These are phyloP conservation scores for Yamadazyma songkhlaensis DNA, from an alignment of 1,139 yeast species.

Conservation along the genomic window DNA sequence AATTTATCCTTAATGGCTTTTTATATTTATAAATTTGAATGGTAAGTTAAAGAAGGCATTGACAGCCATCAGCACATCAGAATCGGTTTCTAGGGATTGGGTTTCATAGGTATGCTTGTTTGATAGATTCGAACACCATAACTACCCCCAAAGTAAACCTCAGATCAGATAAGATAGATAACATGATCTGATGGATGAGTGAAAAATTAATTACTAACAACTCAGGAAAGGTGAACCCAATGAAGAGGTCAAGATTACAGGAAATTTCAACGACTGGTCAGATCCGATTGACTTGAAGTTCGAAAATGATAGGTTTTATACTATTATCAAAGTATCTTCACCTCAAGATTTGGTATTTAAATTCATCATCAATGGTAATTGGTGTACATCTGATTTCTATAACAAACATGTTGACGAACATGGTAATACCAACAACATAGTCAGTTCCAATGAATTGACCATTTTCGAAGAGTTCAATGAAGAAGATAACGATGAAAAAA, in stretches of 20 bases:
- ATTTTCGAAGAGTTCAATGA: conserved; percentile 15
- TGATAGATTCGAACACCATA: neutral
- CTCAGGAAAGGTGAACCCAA: conserved; percentile 6
- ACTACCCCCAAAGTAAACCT: too few relatives aligned
- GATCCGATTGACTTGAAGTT: conserved; percentile 17
- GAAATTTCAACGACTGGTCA: conserved; percentile 43
- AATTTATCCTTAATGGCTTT: conserved; percentile 12
- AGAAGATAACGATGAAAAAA: neutral
- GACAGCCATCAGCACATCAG: neutral
- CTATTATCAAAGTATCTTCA: conserved; percentile 17
- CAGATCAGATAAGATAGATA: neutral
- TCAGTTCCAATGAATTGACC: conserved; percentile 27
- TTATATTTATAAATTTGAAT: conserved; percentile 19
- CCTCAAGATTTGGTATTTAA: conserved; percentile 29
- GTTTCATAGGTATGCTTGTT: too few relatives aligned
- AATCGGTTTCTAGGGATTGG: too few relatives aligned
- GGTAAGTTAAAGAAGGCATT: conserved; percentile 15
- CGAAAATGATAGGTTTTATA: conserved; percentile 11
- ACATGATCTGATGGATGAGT: neutral
- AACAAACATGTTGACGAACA: conserved; percentile 27
- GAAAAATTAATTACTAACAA: conserved; percentile 4
- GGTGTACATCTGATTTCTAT: conserved; percentile 31
- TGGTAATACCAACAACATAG: conserved; percentile 38
- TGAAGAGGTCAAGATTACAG: conserved; percentile 35
- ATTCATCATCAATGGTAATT: conserved; percentile 36